Evolutionary conservation across 2,329 filamentous ascomycete species (phyloP).

Genomic region (Hypoxylon sp.): DNA sequence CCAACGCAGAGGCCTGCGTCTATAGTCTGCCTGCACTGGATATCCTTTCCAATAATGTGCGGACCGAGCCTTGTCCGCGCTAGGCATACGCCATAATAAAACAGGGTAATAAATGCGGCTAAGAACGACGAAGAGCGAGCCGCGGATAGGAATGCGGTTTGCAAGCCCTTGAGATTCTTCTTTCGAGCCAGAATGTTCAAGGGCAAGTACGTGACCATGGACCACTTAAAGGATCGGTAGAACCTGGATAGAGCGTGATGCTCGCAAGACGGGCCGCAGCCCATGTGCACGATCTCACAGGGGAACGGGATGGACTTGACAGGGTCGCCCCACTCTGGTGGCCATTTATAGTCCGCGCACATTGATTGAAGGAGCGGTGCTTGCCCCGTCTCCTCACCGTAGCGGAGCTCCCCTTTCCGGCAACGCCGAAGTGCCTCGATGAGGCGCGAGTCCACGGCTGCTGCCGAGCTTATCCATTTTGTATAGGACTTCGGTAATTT

Average conservation of each 20-base stretch:
- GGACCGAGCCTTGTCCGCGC: constrained; percentile 82
- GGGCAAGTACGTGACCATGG: constrained; percentile 82
- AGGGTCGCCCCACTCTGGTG: constrained; percentile 81
- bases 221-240: constrained; percentile 77
- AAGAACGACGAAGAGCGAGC: constrained; percentile 83
- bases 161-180: constrained; percentile 62
- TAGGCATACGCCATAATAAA: constrained; percentile 89
- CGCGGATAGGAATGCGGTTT: constrained; percentile 70
- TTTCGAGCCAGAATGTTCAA: constrained; percentile 74
- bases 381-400: constrained; percentile 81
- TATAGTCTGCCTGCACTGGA: constrained; percentile 64
- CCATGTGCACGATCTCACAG: constrained; percentile 89
- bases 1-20: constrained; percentile 78
- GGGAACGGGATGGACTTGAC: constrained; percentile 78
- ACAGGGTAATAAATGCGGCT: constrained; percentile 81
- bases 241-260: constrained; percentile 79
- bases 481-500: constrained; percentile 81
- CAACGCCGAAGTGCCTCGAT: constrained; percentile 80
- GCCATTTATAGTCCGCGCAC: constrained; percentile 79
- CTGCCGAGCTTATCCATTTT: constrained; percentile 85
- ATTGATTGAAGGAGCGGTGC: constrained; percentile 77
- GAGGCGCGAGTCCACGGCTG: constrained; percentile 80
- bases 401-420: constrained; percentile 74
- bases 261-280: constrained; percentile 80
- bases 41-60: constrained; percentile 70